These are phyloP conservation scores for Erythrophleum fordii DNA, from an alignment of 306 rosid genomes.

Conservation along the genomic window DNA sequence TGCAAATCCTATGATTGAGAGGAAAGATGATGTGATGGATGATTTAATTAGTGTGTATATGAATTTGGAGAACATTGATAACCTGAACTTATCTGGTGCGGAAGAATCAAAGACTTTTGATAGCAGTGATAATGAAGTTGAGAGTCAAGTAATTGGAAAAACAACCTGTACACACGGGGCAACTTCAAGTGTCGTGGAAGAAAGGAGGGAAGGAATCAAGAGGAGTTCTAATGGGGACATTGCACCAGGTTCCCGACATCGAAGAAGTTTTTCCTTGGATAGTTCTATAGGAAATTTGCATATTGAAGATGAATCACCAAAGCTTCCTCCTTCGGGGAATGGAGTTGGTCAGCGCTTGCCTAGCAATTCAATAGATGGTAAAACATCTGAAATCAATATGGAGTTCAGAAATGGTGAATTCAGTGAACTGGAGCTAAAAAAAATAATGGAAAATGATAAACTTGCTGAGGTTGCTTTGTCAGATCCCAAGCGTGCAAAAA, in stretches of 20 bases:
- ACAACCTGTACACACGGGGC: conserved; percentile 39
- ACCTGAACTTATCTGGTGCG: conserved; percentile 55
- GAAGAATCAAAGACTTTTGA: conserved; percentile 83
- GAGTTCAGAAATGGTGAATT: conserved; percentile 74
- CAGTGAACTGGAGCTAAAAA: conserved; percentile 66
- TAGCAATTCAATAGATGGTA: conserved; percentile 55
- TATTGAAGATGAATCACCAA: conserved; percentile 58
- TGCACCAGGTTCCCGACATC: conserved; percentile 55
- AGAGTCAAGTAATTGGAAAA: conserved; percentile 60
- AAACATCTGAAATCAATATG: conserved; percentile 46
- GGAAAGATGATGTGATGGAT: conserved; percentile 57
- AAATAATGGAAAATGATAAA: conserved; percentile 76
- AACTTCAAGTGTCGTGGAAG: conserved; percentile 50
- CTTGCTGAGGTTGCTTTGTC: conserved; percentile 78
- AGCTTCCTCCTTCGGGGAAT: conserved; percentile 55
- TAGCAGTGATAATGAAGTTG: conserved; percentile 86
- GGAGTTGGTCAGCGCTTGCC: conserved; percentile 59
- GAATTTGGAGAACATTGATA: conserved; percentile 72
- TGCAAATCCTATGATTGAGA: conserved; percentile 45
- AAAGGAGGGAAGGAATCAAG: conserved; percentile 73
- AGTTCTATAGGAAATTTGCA: conserved; percentile 68
- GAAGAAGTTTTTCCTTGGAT: conserved; percentile 80
- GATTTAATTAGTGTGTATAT: conserved; percentile 72
- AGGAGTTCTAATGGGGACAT: conserved; percentile 63
- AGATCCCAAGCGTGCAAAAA: conserved; percentile 93